Conservation (phyloP, 352 stramenopile genomes). For the Blastocystis sp. region DNA sequence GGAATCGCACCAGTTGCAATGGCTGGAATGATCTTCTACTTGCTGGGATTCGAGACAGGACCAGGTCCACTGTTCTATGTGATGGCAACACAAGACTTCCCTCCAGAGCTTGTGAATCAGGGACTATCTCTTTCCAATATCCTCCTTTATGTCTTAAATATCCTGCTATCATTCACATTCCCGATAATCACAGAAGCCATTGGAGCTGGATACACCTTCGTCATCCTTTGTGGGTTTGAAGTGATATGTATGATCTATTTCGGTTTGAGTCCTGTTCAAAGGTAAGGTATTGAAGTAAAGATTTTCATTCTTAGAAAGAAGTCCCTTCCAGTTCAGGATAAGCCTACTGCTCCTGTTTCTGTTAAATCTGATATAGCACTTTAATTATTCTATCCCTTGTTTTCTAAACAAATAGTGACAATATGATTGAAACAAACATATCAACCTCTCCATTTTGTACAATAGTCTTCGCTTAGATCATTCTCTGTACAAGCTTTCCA, state of each 20-base stretch:
- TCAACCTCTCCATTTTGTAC: neutral
- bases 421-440: neutral
- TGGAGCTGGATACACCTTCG: slow-evolving; percentile 12
- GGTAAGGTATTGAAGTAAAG: no score
- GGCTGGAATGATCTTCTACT: slow-evolving; percentile 35
- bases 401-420: no score
- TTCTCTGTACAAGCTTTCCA: no score
- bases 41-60: slow-evolving; percentile 56
- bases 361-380: no score
- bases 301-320: no score
- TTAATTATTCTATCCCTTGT: no score
- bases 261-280: no score
- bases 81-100: slow-evolving; percentile 61
- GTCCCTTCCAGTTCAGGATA: no score
- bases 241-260: slow-evolving; percentile 55
- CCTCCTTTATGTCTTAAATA: slow-evolving; percentile 44
- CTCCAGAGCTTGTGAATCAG: slow-evolving; percentile 25
- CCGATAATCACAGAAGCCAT: slow-evolving; percentile 29
- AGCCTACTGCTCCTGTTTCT: no score
- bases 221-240: slow-evolving; percentile 47
- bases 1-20: slow-evolving; percentile 18
- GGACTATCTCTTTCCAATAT: slow-evolving; percentile 56
- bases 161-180: slow-evolving; percentile 41
- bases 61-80: slow-evolving; percentile 62
- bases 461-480: neutral